phyloP scores from a whole-genome alignment of 164 flowering plant genomes.

The Macadamia integrifolia region DNA sequence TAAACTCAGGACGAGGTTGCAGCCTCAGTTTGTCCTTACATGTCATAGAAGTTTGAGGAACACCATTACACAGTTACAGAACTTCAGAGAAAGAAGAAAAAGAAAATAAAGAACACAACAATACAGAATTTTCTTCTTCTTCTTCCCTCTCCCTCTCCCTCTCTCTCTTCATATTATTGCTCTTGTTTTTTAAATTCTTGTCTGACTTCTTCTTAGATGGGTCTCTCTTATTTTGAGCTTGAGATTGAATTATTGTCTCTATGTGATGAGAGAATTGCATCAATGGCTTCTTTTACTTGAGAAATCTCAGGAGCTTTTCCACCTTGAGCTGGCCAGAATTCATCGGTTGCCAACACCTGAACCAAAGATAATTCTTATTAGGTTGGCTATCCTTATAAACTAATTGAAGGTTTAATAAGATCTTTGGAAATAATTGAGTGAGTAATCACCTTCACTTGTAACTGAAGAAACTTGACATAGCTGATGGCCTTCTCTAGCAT shows the following conservation, averaged over 20 bases:
- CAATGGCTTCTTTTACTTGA: constrained; percentile 93
- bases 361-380: background rate
- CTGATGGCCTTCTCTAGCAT: constrained; percentile 94
- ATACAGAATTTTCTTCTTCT: background rate
- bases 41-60: background rate
- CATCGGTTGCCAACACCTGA: constrained; percentile 91
- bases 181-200: background rate
- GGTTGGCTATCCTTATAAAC: background rate
- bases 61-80: background rate
- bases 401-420: too few relatives aligned
- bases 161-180: background rate
- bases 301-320: constrained; percentile 91
- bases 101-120: background rate
- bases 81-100: background rate
- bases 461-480: constrained; percentile 92
- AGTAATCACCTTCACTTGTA: constrained; percentile 80
- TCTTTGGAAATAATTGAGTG: background rate
- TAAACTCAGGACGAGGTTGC: too few relatives aligned
- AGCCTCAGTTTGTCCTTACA: too few relatives aligned
- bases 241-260: constrained; percentile 34
- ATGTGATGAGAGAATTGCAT: constrained; percentile 77
- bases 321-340: constrained; percentile 92
- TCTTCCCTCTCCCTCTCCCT: background rate
- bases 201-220: background rate
- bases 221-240: constrained; percentile 34